Conservation (phyloP, 768 basidiomycete genomes). For the Roridomyces roridus region DNA sequence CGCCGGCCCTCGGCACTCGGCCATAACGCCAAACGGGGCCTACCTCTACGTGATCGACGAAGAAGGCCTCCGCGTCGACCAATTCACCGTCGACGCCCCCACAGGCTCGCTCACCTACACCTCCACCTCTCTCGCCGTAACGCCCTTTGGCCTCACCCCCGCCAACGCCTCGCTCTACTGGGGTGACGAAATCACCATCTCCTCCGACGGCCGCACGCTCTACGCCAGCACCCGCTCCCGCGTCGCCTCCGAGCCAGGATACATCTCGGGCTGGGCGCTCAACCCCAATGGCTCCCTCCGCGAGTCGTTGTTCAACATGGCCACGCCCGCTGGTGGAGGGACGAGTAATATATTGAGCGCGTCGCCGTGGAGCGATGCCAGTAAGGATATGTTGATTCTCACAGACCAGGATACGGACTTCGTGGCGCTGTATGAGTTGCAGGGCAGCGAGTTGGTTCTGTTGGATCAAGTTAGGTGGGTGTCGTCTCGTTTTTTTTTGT, state of each 20-base stretch:
- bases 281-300: constrained; percentile 9
- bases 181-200: constrained; percentile 29
- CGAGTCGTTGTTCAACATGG: constrained; percentile 12
- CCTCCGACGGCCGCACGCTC: constrained; percentile 18
- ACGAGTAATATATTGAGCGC: constrained; percentile 24
- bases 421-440: constrained; percentile 20
- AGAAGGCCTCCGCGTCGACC: constrained; percentile 31
- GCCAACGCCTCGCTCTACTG: constrained; percentile 27
- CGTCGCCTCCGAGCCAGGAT: constrained; percentile 4
- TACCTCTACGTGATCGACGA: constrained; percentile 29
- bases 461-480: constrained; percentile 20
- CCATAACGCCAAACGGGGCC: constrained; percentile 13
- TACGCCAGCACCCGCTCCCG: constrained; percentile 21
- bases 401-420: constrained; percentile 24
- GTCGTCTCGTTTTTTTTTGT: too few relatives aligned
- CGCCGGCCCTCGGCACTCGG: constrained; percentile 26
- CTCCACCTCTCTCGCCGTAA: constrained; percentile 21
- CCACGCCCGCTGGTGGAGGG: constrained; percentile 20
- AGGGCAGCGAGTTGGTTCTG: constrained; percentile 12
- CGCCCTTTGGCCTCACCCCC: constrained; percentile 26
- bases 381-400: constrained; percentile 21
- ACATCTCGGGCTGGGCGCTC: constrained; percentile 21
- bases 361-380: constrained; percentile 18
- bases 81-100: constrained; percentile 18
- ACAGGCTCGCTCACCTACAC: constrained; percentile 21